Conservation (phyloP, 176 grass and related monocot genomes). For the Elymus sibiricus region DNA sequence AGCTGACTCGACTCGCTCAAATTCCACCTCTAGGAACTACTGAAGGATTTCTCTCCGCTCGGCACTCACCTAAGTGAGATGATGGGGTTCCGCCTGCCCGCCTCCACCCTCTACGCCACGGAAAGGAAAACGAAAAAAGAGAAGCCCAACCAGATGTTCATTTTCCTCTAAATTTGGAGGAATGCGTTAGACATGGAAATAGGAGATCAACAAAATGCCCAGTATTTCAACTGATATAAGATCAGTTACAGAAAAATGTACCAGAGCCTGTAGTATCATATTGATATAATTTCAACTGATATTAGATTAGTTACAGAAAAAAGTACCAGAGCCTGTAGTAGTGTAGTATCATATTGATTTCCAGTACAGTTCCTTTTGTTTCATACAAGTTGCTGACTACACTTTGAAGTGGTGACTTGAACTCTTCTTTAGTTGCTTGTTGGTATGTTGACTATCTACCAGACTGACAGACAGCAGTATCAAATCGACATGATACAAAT, state of each 20-base stretch:
- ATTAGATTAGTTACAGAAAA: neutral
- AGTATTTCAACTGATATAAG: neutral
- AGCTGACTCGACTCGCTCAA: too few relatives aligned
- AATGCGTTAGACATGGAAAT: neutral
- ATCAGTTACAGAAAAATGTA: neutral
- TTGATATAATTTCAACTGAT: neutral
- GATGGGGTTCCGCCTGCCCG: too few relatives aligned
- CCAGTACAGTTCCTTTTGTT: neutral
- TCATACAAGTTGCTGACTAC: neutral
- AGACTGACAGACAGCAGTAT: neutral
- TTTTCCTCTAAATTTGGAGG: neutral
- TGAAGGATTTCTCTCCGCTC: too few relatives aligned
- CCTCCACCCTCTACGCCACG: too few relatives aligned
- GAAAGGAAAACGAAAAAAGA: too few relatives aligned
- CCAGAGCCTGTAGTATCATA: neutral
- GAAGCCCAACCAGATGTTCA: neutral
- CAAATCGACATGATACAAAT: conserved; percentile 1
- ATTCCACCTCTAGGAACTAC: too few relatives aligned
- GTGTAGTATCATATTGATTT: neutral
- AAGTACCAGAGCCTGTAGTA: neutral
- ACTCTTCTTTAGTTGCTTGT: neutral
- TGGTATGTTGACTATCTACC: neutral
- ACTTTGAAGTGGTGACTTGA: neutral
- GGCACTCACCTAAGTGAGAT: too few relatives aligned
- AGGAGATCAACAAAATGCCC: neutral